Base-by-base conservation (phyloP, 1,284 basidiomycete genomes). In the Cutaneotrichosporon sp. region DNA sequence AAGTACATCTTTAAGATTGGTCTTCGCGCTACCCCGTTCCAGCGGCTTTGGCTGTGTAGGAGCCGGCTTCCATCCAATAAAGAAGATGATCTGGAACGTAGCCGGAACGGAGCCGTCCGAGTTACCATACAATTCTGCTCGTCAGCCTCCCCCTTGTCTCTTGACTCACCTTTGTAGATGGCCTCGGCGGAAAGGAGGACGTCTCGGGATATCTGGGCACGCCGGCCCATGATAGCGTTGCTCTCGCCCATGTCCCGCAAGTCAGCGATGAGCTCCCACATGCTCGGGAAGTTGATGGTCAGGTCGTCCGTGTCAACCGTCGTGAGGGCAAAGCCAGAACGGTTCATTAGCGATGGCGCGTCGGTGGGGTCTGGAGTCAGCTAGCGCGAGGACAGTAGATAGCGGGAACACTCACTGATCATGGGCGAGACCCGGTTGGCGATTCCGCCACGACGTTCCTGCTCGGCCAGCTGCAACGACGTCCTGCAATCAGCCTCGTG, bases 31-130 rank as follows among this genome's bases (percentile, higher is more conserved):
- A n/a, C 94, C 94, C 65, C 91, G 78, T 67, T 87, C 82, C 5
- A 94, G 78, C 0, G 92, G 84, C 71, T 90, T 86, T 5, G 86
- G 88, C 74, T 97, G 90, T 22, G 75, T 84, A 1, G 86, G 82
- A 3, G 85, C 81, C 17, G 93, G 91, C 69, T 93, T 97, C 94
- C 96, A 99, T n/a, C 96, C 94, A 72, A 98, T 97, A 90, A 97
- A 85, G 71, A 89, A 97, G 57, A 98, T 91, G 48, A 97, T 79
- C 68, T 94, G 88, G 76, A 97, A 99, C 4, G 96, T 98, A 12
- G 96, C 96, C 5, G 93, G 90, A 24, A 98, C 80, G 3, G 81
- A 81, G 3, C 87, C 90, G 67, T 92, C 87, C 61, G 86, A 82
- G 53, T 84, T 81, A 5, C 88, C 90, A 68, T 97, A 87, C 50